Evolutionary conservation across 1,284 basidiomycete genomes (phyloP).

Genomic region (Peniophora sp.): DNA sequence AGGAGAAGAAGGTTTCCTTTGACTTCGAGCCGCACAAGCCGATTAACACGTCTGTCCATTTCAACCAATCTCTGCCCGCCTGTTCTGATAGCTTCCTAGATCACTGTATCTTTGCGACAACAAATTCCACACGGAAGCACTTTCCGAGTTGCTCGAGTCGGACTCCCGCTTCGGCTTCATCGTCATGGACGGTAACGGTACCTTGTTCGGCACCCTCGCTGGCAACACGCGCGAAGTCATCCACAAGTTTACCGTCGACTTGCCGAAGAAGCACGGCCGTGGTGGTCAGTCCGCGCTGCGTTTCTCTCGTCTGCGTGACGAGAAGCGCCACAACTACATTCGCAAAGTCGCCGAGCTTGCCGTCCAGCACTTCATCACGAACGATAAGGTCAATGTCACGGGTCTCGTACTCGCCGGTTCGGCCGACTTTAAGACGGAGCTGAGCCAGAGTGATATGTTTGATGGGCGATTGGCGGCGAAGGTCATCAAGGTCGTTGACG

Average conservation of each 20-base stretch:
- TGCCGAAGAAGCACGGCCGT: slow-evolving; percentile 99
- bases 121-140: slow-evolving; percentile 98
- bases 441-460: slow-evolving; percentile 95
- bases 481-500: slow-evolving; percentile 96
- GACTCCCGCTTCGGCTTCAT: slow-evolving; percentile 99
- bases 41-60: slow-evolving; percentile 90
- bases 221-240: slow-evolving; percentile 97
- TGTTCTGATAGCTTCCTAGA: slow-evolving; percentile 28
- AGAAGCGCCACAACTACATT: slow-evolving; percentile 99
- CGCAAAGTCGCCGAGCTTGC: slow-evolving; percentile 97
- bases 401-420: slow-evolving; percentile 97
- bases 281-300: slow-evolving; percentile 99
- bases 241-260: slow-evolving; percentile 98
- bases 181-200: slow-evolving; percentile 98
- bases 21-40: slow-evolving; percentile 98
- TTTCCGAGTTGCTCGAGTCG: slow-evolving; percentile 94
- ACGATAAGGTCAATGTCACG: slow-evolving; percentile 97
- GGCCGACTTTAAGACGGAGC: slow-evolving; percentile 98
- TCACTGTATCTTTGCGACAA: slow-evolving; percentile 99
- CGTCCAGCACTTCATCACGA: slow-evolving; percentile 97
- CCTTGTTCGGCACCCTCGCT: slow-evolving; percentile 91
- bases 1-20: slow-evolving; percentile 97
- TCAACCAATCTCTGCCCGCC: slow-evolving; percentile 1
- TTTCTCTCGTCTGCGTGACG: slow-evolving; percentile 99
- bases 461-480: slow-evolving; percentile 84